Conservation (phyloP, 108 stramenopile genomes). For the Cyclostephanos tholiformis region DNA sequence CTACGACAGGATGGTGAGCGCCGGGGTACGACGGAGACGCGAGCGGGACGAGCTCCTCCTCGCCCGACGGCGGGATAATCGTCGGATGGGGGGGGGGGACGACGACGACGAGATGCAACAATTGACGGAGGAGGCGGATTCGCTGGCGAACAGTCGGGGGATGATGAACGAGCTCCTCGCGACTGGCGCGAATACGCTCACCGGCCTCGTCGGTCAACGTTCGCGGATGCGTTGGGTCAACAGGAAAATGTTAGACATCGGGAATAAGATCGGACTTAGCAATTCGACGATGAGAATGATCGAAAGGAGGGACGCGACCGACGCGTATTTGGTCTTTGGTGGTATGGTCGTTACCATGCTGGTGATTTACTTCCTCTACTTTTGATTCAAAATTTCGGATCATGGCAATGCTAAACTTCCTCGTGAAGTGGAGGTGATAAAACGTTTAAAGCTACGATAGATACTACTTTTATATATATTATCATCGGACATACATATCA, state of each 20-base stretch:
- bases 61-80: slow-evolving; percentile 52
- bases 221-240: slow-evolving; percentile 69
- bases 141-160: slow-evolving; percentile 60
- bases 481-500: no score
- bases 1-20: slow-evolving; percentile 72
- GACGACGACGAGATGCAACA: slow-evolving; percentile 62
- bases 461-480: no score
- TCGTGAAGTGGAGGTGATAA: not conserved
- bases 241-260: slow-evolving; percentile 69
- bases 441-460: no score
- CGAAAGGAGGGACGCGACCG: slow-evolving; percentile 86
- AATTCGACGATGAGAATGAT: slow-evolving; percentile 86
- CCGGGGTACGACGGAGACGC: slow-evolving; percentile 67
- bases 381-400: slow-evolving; percentile 23
- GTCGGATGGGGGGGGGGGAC: slow-evolving; percentile 20
- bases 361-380: slow-evolving; percentile 82
- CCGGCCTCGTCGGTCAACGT: slow-evolving; percentile 64
- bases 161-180: slow-evolving; percentile 77
- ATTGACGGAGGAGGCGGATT: slow-evolving; percentile 72
- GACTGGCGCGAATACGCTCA: slow-evolving; percentile 65
- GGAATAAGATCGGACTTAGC: slow-evolving; percentile 71
- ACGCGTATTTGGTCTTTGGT: slow-evolving; percentile 85
- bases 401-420: not conserved
- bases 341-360: slow-evolving; percentile 76
- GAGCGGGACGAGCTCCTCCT: slow-evolving; percentile 81